Evolutionary conservation across 2,329 filamentous ascomycete species (phyloP), one percentile per base, ranked within the genome.

Genomic region (Pyrenochaeta sp.): DNA sequence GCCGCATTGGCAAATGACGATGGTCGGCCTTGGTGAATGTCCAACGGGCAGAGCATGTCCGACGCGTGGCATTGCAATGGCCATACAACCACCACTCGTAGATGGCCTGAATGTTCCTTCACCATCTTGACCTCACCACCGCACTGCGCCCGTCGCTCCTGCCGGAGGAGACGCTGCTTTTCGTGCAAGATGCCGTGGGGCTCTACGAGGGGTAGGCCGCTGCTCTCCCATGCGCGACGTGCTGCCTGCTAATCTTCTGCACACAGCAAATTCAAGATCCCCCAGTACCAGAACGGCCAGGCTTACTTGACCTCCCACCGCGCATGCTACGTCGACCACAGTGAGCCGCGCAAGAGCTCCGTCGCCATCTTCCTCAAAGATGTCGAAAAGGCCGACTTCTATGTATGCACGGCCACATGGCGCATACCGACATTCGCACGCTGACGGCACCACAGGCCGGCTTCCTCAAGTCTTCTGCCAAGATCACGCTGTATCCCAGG

Each of bases 111-210:
- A 98, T 98, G 94, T 97, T 96, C 86, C 84, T 97, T 83, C 94
- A 96, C 84, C 87, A 90, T 69, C 85, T 98, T 76, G 94, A 99
- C 79, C 86, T 99, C 71, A 99, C 95, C 53, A 97, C 94, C 80
- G 95, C 95, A 74, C 86, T 97, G 74, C 90, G 95, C 83, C 95
- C 95, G 69, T 90, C 89, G 57, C 90, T 97, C 75, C 85, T 96
- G 64, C 90, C 92, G 71, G 95, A 97, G 82, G 95, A 99, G 84
- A 90, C 91, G 66, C 83, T 98, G 49, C 85, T 99, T 55, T 98
- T 97, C 79, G 94, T 99, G 53, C 94, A 98, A 81, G 93, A 98
- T 83, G 93, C 92, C 76, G 93, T 99, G 68, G 95, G 95, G 65
- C 83, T 99, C 58, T 99, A 99, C 80, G 92, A 98, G 83, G 95